Percentiles rank a stretch among this genome's conserved stretches.
These are phyloP conservation scores for Aspergillus uvarum DNA, from an alignment of 2,329 filamentous ascomycete genomes.

Conservation along the genomic window DNA sequence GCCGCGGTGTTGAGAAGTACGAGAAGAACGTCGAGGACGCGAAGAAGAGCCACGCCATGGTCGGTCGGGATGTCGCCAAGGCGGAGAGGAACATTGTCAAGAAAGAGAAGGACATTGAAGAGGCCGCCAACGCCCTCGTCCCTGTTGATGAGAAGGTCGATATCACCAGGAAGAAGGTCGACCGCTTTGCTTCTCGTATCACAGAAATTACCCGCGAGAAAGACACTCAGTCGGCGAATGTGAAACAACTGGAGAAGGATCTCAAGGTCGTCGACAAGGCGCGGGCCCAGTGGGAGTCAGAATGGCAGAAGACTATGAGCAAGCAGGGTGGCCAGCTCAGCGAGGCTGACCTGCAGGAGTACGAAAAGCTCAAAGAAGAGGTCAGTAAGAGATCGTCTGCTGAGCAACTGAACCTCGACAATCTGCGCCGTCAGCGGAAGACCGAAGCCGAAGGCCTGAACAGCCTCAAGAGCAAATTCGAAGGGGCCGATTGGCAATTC, in stretches of 20 bases:
- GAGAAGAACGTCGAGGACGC: conserved; percentile 78
- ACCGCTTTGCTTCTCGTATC: conserved; percentile 66
- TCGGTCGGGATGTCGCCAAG: conserved; percentile 72
- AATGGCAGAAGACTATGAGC: conserved; percentile 81
- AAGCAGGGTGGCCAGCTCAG: conserved; percentile 84
- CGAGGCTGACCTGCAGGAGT: conserved; percentile 83
- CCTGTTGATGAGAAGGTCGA: conserved; percentile 91
- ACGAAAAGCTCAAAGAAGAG: conserved; percentile 78
- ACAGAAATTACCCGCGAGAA: conserved; percentile 72
- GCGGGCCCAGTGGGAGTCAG: conserved; percentile 80
- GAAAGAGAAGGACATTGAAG: conserved; percentile 84
- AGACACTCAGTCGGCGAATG: conserved; percentile 65
- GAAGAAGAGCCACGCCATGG: conserved; percentile 76
- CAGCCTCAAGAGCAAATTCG: conserved; percentile 84
- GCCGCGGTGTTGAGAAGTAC: conserved; percentile 81
- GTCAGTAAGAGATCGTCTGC: conserved; percentile 78
- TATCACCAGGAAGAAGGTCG: conserved; percentile 70
- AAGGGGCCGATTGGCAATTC: conserved; percentile 70
- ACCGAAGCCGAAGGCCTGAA: conserved; percentile 89
- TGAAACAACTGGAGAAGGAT: conserved; percentile 76
- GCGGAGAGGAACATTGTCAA: conserved; percentile 81
- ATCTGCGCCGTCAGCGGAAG: conserved; percentile 82
- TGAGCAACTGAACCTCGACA: conserved; percentile 80
- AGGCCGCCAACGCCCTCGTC: conserved; percentile 79
- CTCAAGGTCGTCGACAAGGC: conserved; percentile 84